Conservation (phyloP, 805 yeast species). For the Pichia manshurica region DNA sequence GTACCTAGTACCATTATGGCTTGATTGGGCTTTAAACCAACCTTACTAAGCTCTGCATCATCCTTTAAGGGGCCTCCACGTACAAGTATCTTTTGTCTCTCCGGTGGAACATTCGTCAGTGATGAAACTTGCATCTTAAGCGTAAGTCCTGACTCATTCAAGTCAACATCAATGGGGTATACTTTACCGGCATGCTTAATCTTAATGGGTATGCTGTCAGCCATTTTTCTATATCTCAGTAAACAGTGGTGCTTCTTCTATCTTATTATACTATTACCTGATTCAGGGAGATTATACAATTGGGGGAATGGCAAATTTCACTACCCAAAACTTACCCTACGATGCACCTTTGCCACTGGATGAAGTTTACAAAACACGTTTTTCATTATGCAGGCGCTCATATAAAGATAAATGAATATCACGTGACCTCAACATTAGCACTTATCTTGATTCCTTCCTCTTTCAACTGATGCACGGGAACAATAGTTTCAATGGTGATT, state of each 20-base stretch:
- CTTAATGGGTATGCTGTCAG: slow-evolving; percentile 12
- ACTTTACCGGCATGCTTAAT: slow-evolving; percentile 68
- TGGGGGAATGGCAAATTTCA: no score
- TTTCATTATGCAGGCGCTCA: no score
- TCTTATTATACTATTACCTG: no score
- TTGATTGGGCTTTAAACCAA: slow-evolving; percentile 59
- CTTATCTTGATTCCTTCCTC: slow-evolving; percentile 49
- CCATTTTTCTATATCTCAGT: neutral
- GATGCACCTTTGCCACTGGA: no score
- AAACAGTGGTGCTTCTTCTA: no score
- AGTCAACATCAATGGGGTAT: slow-evolving; percentile 52
- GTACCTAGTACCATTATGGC: slow-evolving; percentile 88
- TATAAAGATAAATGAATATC: no score
- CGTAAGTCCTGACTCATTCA: slow-evolving; percentile 49
- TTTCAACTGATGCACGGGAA: slow-evolving; percentile 40
- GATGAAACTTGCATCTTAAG: slow-evolving; percentile 67
- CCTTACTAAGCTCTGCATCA: slow-evolving; percentile 44
- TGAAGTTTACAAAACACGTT: slow-evolving; percentile 18
- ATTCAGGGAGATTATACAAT: no score
- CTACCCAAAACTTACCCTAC: no score
- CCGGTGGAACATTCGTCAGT: slow-evolving; percentile 76
- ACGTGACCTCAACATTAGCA: slow-evolving; percentile 45
- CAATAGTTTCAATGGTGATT: slow-evolving; percentile 61
- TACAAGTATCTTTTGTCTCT: slow-evolving; percentile 82
- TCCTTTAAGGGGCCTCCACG: slow-evolving; percentile 85